Evolutionary conservation across 192 early-diverging fungal species (phyloP).

Genomic region (Irineochytrium annulatum): DNA sequence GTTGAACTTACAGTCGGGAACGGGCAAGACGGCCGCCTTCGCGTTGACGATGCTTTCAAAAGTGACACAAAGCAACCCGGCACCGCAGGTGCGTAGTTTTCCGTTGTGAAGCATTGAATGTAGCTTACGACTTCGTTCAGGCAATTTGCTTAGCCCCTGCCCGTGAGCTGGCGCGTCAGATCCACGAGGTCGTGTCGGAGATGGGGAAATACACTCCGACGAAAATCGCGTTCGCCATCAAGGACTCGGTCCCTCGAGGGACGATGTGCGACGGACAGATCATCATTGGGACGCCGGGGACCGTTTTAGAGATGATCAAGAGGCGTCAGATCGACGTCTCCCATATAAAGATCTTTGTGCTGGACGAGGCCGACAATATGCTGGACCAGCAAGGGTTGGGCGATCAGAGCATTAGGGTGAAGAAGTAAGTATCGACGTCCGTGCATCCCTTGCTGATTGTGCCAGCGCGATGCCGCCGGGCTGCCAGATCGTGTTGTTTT

Average conservation of each 20-base stretch:
- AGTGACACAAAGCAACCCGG: too few species aligned
- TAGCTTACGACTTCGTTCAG: constrained; percentile 62
- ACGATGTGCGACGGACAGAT: constrained; percentile 71
- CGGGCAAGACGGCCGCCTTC: constrained; percentile 97
- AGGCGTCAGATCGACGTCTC: constrained; percentile 57
- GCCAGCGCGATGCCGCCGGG: constrained; percentile 58
- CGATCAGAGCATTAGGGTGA: constrained; percentile 82
- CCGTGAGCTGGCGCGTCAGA: constrained; percentile 92
- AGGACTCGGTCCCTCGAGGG: constrained; percentile 56
- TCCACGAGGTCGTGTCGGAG: constrained; percentile 80
- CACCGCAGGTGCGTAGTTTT: too few species aligned
- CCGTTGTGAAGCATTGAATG: too few species aligned
- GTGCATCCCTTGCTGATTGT: neutral
- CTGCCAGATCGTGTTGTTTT: constrained; percentile 89
- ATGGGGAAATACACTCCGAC: constrained; percentile 90
- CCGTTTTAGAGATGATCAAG: constrained; percentile 72
- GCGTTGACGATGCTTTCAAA: constrained; percentile 87
- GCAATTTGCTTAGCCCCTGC: constrained; percentile 88
- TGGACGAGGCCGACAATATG: constrained; percentile 99
- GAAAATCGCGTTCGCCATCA: constrained; percentile 72
- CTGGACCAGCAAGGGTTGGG: constrained; percentile 74
- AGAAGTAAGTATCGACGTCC: constrained; percentile 54
- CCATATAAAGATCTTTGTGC: constrained; percentile 75
- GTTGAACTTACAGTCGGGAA: constrained; percentile 98
- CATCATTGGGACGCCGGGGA: constrained; percentile 93